These are phyloP conservation scores for Saccharomycopsis malanga DNA, from an alignment of 805 yeast genomes.

Conservation along the genomic window DNA sequence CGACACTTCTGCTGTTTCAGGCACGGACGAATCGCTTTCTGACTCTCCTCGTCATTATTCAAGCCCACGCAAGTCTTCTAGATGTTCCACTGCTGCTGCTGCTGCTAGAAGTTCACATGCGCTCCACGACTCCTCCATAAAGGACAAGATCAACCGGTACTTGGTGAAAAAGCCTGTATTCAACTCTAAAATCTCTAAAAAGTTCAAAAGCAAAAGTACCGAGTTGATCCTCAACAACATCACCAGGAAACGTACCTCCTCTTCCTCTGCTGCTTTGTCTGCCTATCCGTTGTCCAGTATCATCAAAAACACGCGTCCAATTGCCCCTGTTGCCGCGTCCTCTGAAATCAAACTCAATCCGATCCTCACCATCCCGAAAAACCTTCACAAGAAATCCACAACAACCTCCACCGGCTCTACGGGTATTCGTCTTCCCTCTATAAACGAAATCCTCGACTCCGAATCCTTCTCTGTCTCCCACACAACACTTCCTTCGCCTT, in stretches of 20 bases:
- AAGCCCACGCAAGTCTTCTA: background rate
- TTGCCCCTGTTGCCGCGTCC: slow-evolving; percentile 20
- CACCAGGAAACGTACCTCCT: slow-evolving; percentile 8
- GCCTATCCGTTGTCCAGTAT: background rate
- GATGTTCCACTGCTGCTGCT: background rate
- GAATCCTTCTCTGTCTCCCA: slow-evolving; percentile 7
- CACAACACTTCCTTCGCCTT: background rate
- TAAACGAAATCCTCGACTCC: slow-evolving; percentile 16
- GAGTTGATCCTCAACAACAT: slow-evolving; percentile 23
- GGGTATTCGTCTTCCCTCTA: slow-evolving; percentile 18
- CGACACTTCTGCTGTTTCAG: background rate
- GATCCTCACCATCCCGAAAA: slow-evolving; percentile 10
- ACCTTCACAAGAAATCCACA: background rate
- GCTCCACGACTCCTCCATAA: slow-evolving; percentile 24
- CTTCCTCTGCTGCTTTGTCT: background rate
- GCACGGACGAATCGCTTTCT: background rate
- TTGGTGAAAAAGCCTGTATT: slow-evolving; percentile 25
- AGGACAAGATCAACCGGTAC: slow-evolving; percentile 20
- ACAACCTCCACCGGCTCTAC: background rate
- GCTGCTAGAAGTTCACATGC: background rate
- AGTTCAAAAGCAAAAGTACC: slow-evolving; percentile 21
- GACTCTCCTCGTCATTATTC: background rate
- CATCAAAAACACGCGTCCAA: slow-evolving; percentile 7
- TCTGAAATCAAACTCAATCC: slow-evolving; percentile 6
- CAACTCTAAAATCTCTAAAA: slow-evolving; percentile 28